A percentile compares a stretch with the other conserved stretches of the same genome.
Evolutionary conservation across 805 yeast species (phyloP).

Genomic region (Zygotorulaspora danielsina): DNA sequence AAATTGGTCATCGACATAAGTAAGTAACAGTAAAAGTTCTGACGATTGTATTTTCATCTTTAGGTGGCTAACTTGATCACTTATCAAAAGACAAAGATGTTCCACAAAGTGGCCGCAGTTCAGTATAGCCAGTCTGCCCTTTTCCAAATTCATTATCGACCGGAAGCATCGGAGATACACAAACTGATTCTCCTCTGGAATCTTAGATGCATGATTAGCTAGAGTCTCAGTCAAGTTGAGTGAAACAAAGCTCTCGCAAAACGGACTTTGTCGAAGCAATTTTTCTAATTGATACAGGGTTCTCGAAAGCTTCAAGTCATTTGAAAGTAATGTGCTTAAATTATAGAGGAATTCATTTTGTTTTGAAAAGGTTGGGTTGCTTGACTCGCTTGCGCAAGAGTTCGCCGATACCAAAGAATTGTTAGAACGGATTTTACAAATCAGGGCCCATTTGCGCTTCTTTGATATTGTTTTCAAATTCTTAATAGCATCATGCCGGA

Average conservation of each 20-base stretch:
- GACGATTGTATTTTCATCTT: slow-evolving; percentile 22
- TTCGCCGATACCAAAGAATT: slow-evolving; percentile 5
- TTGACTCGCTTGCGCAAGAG: slow-evolving; percentile 6
- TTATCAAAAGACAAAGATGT: slow-evolving; percentile 19
- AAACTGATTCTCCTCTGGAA: slow-evolving; percentile 14
- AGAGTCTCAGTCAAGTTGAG: slow-evolving; percentile 16
- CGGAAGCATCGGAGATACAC: slow-evolving; percentile 30
- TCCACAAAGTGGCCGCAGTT: slow-evolving; percentile 12
- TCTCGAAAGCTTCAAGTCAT: slow-evolving; percentile 12
- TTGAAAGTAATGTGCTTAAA: slow-evolving; percentile 6
- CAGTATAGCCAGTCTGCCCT: slow-evolving; percentile 18
- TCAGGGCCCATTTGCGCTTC: slow-evolving; percentile 32
- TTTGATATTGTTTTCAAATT: slow-evolving; percentile 22
- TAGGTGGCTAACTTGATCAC: slow-evolving; percentile 13
- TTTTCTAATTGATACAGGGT: slow-evolving; percentile 28
- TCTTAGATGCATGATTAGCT: slow-evolving; percentile 7
- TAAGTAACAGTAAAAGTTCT: slow-evolving; percentile 25
- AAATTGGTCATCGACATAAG: slow-evolving; percentile 27
- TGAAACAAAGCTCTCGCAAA: slow-evolving; percentile 19
- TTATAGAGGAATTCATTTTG: slow-evolving; percentile 7
- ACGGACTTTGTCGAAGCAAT: slow-evolving; percentile 21
- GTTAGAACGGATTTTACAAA: slow-evolving; percentile 22
- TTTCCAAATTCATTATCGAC: slow-evolving; percentile 22
- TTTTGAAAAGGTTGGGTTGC: slow-evolving; percentile 2
- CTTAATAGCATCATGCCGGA: slow-evolving; percentile 28